phyloP scores from a whole-genome alignment of 257 asterid species.

The Fraxinus quadrangulata region DNA sequence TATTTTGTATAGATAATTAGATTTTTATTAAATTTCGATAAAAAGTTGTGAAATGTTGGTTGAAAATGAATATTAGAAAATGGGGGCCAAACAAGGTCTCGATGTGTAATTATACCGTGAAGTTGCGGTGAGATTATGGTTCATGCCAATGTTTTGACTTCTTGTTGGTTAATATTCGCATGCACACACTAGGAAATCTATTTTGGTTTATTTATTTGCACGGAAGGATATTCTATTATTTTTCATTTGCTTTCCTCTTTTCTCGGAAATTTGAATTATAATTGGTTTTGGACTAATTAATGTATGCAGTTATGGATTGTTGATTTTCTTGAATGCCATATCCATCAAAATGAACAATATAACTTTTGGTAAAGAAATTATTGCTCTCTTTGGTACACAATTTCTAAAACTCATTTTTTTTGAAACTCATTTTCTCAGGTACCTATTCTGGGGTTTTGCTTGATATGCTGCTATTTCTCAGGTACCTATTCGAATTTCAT shows the following conservation, averaged over 20 bases:
- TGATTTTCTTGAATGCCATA: background rate
- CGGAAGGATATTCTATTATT: background rate
- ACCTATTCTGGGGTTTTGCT: too few relatives aligned
- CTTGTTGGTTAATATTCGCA: background rate
- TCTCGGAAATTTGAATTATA: background rate
- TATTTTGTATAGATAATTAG: background rate
- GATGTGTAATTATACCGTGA: background rate
- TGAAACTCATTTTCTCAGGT: too few relatives aligned
- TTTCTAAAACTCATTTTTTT: too few relatives aligned
- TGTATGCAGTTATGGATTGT: background rate
- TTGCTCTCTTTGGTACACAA: too few relatives aligned
- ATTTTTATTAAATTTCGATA: too few relatives aligned
- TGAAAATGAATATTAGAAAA: too few relatives aligned
- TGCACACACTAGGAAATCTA: background rate
- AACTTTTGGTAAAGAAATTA: background rate
- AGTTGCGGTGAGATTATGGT: background rate
- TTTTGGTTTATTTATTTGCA: background rate
- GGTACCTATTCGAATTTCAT: conserved; percentile 34
- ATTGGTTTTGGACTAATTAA: conserved; percentile 3
- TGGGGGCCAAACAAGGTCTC: too few relatives aligned
- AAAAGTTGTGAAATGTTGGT: too few relatives aligned
- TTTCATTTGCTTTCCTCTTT: background rate
- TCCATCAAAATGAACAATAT: background rate
- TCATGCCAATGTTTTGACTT: conserved; percentile 14
- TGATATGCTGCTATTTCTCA: conserved; percentile 94